Base-by-base conservation (phyloP, 139 green algal species). In the Chlorella sp. region DNA sequence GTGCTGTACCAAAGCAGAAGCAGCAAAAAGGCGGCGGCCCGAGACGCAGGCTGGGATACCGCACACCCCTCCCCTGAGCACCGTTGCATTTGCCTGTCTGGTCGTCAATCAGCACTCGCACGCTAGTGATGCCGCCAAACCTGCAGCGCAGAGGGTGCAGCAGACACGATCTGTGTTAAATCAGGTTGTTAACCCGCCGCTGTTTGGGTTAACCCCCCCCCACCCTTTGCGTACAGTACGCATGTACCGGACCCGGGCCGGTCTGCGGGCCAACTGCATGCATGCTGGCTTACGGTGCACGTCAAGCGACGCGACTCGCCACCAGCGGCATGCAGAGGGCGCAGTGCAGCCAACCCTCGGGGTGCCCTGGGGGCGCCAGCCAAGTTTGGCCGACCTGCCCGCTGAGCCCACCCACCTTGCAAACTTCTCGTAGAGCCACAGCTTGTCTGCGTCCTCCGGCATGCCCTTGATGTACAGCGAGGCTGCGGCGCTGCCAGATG, bases 401-500 rank as follows among this genome's bases (percentile, higher is more conserved):
- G 4, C 9, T 14, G 4, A 28, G 22, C 68, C 32, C 7, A 38
- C 77, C 32, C 40, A 94, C 26, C 84, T 88, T 0, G 92, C 88
- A 90, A 96, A 96, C 68, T 92, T 92, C 85, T 96, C 93, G 41
- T 96, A 96, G 62, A 96, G 74, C 70, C 92, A 95, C 32, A 96
- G 87, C 80, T 92, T 90, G 84, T 93, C 91, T 1, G 89, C 81
- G 3, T 89, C 81, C 13, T 84, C 70, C 11, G 92, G 92, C 48
- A 95, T 80, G 82, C 93, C 90, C 54, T 95, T 95, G 56, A 95
- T 87, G 86, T 94, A 94, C 3, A 95, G 64, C 67, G 86, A 90
- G 82, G 60, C 46, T 22, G 48, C 72, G 26, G 7, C 41, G 80
- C 74, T 60, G 60, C 26, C 0, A 64, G 28, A 43, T 34, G 60